Evolutionary conservation across 2,329 filamentous ascomycete genomes (phyloP), one percentile per base, ranked within the genome.

Genomic region (Coniella vitis): DNA sequence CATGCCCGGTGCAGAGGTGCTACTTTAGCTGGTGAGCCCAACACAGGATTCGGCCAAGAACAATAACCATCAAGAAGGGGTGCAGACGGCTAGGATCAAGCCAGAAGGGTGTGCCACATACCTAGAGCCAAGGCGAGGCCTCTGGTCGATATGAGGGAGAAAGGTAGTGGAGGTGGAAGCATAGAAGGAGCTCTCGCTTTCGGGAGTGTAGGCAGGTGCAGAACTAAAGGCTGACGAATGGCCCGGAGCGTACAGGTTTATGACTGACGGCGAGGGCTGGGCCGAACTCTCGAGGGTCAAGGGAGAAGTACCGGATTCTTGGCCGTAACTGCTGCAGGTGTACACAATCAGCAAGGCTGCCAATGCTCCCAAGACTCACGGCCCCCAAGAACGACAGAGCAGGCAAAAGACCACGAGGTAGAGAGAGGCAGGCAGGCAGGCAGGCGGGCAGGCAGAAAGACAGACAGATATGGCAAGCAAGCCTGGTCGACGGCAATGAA

Each of bases 111-210:
- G 59, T 59, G 55, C 51, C 49, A 76, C 75, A 57, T 74, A 81
- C 77, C 69, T 76, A 58, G 75, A 73, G 60, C 68, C 71, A 60
- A 79, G 65, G 60, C 75, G 73, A 59, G 74, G 67, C 63, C 76
- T 73, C 58, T 73, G 67, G 66, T 79, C 76, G 54, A 79, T 65
- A 57, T 64, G 65, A 40, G 73, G 62, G 57, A 73, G 76, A 56
- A 75, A 60, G 56, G 58, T 60, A 46, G 68, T 66, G 54, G 71
- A 62, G 49, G 66, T 61, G 52, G 65, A 61, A 48, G 69, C 67
- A 61, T 76, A 79, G 62, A 75, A 78, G 50, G 69, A 63, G 56
- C 63, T 61, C 56, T 65, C 62, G 57, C 63, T 67, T 58, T 80
- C 76, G 54, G 74, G 65, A 53, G 71, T 64, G 63, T 79, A 80